These are phyloP conservation scores for Graphiopsis chlorocephala DNA, from an alignment of 2,329 filamentous ascomycete genomes.

Conservation along the genomic window DNA sequence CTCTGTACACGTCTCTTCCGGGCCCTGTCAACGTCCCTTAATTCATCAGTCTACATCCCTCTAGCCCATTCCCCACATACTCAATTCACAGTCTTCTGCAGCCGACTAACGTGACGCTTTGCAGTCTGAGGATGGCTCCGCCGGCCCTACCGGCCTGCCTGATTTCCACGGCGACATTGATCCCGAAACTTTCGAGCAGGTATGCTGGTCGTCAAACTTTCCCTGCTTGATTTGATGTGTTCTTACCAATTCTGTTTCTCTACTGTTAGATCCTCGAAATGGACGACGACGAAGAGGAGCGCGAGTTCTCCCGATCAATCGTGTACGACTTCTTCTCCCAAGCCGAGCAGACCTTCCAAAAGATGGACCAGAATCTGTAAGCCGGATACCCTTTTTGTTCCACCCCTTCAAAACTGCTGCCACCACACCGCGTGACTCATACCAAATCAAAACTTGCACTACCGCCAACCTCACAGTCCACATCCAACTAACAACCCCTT, in stretches of 20 bases:
- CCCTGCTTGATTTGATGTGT: not conserved
- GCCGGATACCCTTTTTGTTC: slow-evolving; percentile 31
- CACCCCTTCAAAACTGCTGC: not conserved
- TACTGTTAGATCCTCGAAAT: slow-evolving; percentile 77
- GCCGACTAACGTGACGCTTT: not conserved
- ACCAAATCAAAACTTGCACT: not conserved
- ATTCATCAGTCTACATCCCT: not conserved
- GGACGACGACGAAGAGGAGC: slow-evolving; percentile 84
- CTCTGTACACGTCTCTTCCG: not conserved
- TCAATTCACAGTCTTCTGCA: not conserved
- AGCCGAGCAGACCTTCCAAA: slow-evolving; percentile 76
- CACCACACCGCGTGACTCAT: not conserved
- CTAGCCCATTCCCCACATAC: not conserved
- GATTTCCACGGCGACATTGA: slow-evolving; percentile 78
- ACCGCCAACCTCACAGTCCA: not conserved
- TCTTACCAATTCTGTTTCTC: not conserved
- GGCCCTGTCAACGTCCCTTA: not conserved
- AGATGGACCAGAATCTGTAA: slow-evolving; percentile 84
- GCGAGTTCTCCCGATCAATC: slow-evolving; percentile 84
- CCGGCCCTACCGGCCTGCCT: slow-evolving; percentile 53
- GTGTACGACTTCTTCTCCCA: slow-evolving; percentile 93
- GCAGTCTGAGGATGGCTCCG: slow-evolving; percentile 47
- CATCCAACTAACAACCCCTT: not conserved
- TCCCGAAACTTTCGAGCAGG: slow-evolving; percentile 74
- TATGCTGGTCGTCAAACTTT: slow-evolving; percentile 15